Base-by-base conservation (phyloP, 169 alveolate genomes). In the Plasmodium reichenowi region DNA sequence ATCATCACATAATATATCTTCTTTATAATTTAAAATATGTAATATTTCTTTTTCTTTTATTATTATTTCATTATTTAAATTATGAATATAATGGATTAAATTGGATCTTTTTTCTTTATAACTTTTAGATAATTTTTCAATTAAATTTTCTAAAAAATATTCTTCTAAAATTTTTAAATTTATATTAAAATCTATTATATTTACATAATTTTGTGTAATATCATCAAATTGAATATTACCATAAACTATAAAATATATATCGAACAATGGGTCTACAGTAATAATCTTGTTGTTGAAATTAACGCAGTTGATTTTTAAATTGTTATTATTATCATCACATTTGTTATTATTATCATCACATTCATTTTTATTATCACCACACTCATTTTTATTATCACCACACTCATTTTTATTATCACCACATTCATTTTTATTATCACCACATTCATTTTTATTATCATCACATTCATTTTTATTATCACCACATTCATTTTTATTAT, bases 221-320 rank as follows among this genome's bases (percentile, higher is more conserved):
- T 83, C 91, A 38, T 83, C 85, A 29, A 83, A 83, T 6, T 47
- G 20, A 20, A 32, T 32, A 63, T 58, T 83, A 10, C 83, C 83
- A 17, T 83, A 83, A 3, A 83, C 91, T 48, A 83, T 68, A 48
- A 83, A 83, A 72, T 83, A 83, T 3, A 83, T 83, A 52, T 83
- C 70, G 29, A 83, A 83, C 52, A 50, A 45, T 8, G 43, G 52
- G 12, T 68, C 50, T 13, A 83, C 52, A 2, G 91, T 52, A 24
- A 83, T 83, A 2, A 83, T 83, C 59, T 83, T 83, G 15, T 83
- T 83, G 66, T 83, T 83, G 59, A 83, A 83, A 29, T 83, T 83
- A 20, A 83, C 76, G 32, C 91, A 83, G 43, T 83, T 68, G 32
- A 32, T 63, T 54, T 67, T 56, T 20, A 48, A 32, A 59, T 38